Evolutionary conservation across 768 basidiomycete species (phyloP), one percentile per base, ranked within the genome.

Genomic region (Clitopilus passeckerianus): DNA sequence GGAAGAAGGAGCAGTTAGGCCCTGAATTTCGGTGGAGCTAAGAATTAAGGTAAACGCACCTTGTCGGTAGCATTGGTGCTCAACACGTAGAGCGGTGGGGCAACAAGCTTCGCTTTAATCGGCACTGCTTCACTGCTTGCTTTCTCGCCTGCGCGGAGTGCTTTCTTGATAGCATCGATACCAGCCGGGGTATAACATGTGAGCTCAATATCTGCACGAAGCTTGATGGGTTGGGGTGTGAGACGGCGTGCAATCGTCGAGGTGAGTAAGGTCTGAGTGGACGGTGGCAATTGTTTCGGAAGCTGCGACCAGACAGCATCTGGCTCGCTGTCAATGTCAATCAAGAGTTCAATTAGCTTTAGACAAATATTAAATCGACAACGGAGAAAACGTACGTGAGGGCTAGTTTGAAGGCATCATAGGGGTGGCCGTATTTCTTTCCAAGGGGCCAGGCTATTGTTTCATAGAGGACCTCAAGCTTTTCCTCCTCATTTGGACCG

Each of bases 21-120:
- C 9, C 61, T 41, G 6, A 57, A 34, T 15, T 35, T 24, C 24
- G n/a, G 30, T 22, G 24, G 57, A 43, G 22, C n/a, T 2, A 23
- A 58, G 8, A 43, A 53, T 53, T 41, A 50, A 33, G 46, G 30
- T 22, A 53, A 43, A 59, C 77, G 43, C 35, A 87, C 89, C 84
- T 98, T 99, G 75, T 99, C 97, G 6, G 96, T 98, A 12, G 93
- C 90, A 63, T 98, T 98, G 27, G 93, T 95, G 64, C 90, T 93
- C 56, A 99, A 79, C 23, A 99, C 96, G 66, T 98, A 99, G 37
- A 99, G 71, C 24, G 96, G 96, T 7, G 97, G 97, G 0, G 96
- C 96, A 44, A 98, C 95, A 22, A 99, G 80, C 70, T 95, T 93
- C 22, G 97, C 95, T 74, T 96, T 97, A 77, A 99, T 97, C 0